A percentile compares a stretch with the other conserved stretches of the same genome.
These are phyloP conservation scores for Mortierella sp. DNA, from an alignment of 371 early-diverging fungal species.

Conservation along the genomic window DNA sequence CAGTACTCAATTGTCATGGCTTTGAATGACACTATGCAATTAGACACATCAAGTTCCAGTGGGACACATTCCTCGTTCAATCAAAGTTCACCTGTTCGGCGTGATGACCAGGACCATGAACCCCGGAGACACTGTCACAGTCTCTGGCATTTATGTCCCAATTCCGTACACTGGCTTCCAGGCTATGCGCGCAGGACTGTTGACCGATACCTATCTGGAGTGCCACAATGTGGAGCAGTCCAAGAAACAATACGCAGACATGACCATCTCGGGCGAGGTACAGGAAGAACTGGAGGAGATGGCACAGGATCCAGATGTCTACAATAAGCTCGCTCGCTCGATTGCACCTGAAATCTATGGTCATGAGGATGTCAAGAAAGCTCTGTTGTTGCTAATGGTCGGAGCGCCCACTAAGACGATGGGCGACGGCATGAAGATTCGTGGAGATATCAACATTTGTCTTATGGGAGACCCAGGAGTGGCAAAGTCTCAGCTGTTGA, in stretches of 20 bases:
- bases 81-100: conserved; percentile 93
- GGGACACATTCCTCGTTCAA: conserved; percentile 97
- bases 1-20: neutral
- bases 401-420: conserved; percentile 90
- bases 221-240: conserved; percentile 86
- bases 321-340: conserved; percentile 86
- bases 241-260: conserved; percentile 90
- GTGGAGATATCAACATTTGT: conserved; percentile 96
- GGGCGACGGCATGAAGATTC: conserved; percentile 93
- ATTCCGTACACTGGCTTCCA: conserved; percentile 95
- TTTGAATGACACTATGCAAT: neutral
- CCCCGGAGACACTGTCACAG: conserved; percentile 93
- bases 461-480: conserved; percentile 99
- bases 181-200: conserved; percentile 92
- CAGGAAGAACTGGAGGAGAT: conserved; percentile 72
- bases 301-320: conserved; percentile 77
- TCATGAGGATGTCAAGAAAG: conserved; percentile 96
- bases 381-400: conserved; percentile 87
- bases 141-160: conserved; percentile 95
- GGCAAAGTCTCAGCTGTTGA: conserved; percentile 93
- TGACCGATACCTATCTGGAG: conserved; percentile 96
- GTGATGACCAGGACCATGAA: conserved; percentile 82
- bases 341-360: conserved; percentile 99
- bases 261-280: conserved; percentile 75
- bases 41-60: conserved; percentile 98